Conservation (phyloP, 2,329 filamentous ascomycete species). For the Penicillium sp. region DNA sequence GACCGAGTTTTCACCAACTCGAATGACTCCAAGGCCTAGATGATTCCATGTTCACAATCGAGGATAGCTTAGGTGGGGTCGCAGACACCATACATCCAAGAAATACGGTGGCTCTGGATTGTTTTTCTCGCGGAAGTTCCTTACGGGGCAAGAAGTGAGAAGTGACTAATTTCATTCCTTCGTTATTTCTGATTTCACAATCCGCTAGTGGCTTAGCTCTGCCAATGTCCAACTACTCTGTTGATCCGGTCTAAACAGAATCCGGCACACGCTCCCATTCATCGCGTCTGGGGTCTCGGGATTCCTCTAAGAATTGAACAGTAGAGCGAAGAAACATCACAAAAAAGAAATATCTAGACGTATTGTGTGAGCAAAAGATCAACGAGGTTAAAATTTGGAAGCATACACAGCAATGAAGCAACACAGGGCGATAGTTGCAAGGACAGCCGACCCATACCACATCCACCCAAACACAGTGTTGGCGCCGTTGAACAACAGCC, state of each 20-base stretch:
- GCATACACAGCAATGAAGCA: constrained; percentile 2
- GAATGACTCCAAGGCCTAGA: background rate
- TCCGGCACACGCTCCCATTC: constrained; percentile 1
- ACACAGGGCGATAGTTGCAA: background rate
- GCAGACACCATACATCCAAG: too few relatives aligned
- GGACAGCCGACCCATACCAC: constrained; percentile 1
- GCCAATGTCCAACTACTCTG: too few relatives aligned
- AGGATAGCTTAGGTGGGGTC: background rate
- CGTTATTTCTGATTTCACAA: background rate
- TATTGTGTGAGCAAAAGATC: background rate
- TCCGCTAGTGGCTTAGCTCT: background rate
- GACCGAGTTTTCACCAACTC: background rate
- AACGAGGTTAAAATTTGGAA: background rate
- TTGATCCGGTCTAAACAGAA: background rate
- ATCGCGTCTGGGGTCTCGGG: background rate
- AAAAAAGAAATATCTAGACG: constrained; percentile 3
- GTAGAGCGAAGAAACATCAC: constrained; percentile 1
- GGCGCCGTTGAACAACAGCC: background rate
- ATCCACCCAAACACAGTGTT: constrained; percentile 3
- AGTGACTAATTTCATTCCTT: too few relatives aligned
- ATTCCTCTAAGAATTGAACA: constrained; percentile 6
- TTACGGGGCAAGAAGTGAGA: too few relatives aligned
- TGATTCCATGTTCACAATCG: background rate
- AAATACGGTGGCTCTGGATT: too few relatives aligned
- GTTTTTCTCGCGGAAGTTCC: too few relatives aligned